Percentiles rank a stretch among this genome's conserved stretches.
Conservation (phyloP, 2,329 filamentous ascomycete species). For the Hymenoscyphus albidus region DNA sequence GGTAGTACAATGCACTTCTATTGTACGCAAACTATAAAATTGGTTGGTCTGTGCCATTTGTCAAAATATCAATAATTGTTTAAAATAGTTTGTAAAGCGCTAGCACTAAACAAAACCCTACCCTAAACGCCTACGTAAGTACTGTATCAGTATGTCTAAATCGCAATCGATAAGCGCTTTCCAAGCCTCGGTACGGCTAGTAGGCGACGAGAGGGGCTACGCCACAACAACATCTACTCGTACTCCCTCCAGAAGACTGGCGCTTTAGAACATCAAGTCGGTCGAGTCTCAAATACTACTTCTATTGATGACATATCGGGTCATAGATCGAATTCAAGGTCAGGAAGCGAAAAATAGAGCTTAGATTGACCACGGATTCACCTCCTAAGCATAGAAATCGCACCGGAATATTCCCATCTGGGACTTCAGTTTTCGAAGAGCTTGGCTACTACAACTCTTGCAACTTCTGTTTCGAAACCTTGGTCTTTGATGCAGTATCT, state of each 20-base stretch:
- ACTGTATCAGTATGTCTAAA: not conserved
- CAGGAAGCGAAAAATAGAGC: not conserved
- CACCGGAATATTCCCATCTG: not conserved
- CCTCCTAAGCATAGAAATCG: not conserved
- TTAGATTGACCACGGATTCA: not conserved
- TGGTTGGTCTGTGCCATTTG: not conserved
- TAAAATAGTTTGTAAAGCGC: not conserved
- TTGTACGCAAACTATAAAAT: not conserved
- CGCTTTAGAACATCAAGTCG: not conserved
- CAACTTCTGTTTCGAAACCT: not conserved
- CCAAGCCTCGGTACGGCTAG: not conserved
- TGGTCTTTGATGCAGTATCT: not conserved
- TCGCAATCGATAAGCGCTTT: not conserved
- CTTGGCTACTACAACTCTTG: not conserved
- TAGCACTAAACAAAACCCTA: not conserved
- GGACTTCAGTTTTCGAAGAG: not conserved
- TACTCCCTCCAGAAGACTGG: not conserved
- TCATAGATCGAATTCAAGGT: not conserved
- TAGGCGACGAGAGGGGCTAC: not conserved
- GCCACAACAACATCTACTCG: not conserved
- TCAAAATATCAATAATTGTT: not conserved
- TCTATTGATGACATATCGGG: not conserved
- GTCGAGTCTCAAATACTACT: not conserved
- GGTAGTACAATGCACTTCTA: not conserved
- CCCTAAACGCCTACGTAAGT: too few relatives aligned